These are phyloP conservation scores for Artemisia argyi DNA, from an alignment of 129 eudicot genomes.

Conservation along the genomic window DNA sequence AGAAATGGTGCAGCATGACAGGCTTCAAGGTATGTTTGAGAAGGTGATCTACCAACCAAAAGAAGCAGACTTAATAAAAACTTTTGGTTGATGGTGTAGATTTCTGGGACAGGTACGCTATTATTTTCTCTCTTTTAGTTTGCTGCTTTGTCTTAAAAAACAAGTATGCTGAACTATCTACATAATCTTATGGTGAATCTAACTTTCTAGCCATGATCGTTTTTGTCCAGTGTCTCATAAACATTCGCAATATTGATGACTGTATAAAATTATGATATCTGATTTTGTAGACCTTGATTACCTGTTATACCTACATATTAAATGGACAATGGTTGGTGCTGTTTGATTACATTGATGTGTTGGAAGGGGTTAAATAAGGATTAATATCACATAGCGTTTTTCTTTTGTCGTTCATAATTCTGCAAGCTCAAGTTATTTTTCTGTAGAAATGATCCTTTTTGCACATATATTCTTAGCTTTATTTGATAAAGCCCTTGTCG, in stretches of 20 bases:
- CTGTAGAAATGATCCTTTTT: neutral
- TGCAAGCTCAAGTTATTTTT: neutral
- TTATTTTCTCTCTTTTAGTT: neutral
- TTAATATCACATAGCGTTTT: neutral
- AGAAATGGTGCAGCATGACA: conserved; percentile 46
- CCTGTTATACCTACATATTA: neutral
- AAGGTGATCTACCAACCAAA: conserved; percentile 64
- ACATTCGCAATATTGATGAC: neutral
- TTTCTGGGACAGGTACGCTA: conserved; percentile 13
- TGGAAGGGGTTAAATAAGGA: neutral
- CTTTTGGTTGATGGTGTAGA: conserved; percentile 12
- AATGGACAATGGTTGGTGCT: conserved; percentile 1
- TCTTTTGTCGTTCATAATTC: neutral
- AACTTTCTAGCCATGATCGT: neutral
- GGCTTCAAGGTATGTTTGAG: conserved; percentile 44
- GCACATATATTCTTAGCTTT: neutral
- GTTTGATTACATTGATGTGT: neutral
- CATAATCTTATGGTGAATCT: no score
- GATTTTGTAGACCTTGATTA: neutral
- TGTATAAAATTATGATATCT: neutral
- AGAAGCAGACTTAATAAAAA: conserved; percentile 39
- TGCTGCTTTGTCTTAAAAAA: neutral
- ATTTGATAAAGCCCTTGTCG: neutral
- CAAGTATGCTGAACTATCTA: neutral
- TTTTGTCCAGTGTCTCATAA: neutral